Evolutionary conservation across 208 protist species (phyloP).

Genomic region (Trypanosoma avium): DNA sequence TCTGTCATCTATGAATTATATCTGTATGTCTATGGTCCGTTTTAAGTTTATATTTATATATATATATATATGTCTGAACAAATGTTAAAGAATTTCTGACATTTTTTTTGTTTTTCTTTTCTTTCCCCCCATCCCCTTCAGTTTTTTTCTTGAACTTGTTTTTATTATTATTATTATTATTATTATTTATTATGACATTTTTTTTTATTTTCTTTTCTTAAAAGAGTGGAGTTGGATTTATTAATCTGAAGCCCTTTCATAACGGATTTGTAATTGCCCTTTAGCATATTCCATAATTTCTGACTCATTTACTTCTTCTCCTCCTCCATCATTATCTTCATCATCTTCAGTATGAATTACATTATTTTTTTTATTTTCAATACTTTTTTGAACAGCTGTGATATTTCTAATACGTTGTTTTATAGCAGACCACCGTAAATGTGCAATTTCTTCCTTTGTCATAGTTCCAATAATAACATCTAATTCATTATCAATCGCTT

Average conservation of each 20-base stretch:
- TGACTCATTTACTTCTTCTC: background rate
- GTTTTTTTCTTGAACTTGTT: background rate
- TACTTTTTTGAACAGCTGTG: slow-evolving; percentile 9
- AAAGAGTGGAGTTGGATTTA: too few species aligned
- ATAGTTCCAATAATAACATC: slow-evolving; percentile 40
- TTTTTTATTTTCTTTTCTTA: background rate
- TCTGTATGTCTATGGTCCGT: background rate
- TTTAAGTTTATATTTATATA: background rate
- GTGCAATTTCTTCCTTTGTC: slow-evolving; percentile 44
- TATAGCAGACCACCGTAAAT: slow-evolving; percentile 60
- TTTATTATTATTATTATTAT: background rate
- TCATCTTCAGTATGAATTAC: slow-evolving; percentile 7
- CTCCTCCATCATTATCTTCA: background rate
- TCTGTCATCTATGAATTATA: slow-evolving; percentile 15
- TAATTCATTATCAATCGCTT: slow-evolving; percentile 32
- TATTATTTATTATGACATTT: background rate
- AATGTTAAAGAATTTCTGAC: background rate
- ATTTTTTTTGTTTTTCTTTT: background rate
- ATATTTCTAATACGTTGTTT: slow-evolving; percentile 32
- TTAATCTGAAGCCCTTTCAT: slow-evolving; percentile 37
- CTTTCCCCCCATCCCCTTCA: background rate
- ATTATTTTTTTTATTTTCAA: background rate
- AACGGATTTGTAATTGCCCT: slow-evolving; percentile 38
- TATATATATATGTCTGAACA: too few species aligned
- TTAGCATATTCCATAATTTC: slow-evolving; percentile 57